A percentile compares a stretch with the other conserved stretches of the same genome.
These are phyloP conservation scores for Salinomyces thailandicus DNA, from an alignment of 2,329 filamentous ascomycete species.

Conservation along the genomic window DNA sequence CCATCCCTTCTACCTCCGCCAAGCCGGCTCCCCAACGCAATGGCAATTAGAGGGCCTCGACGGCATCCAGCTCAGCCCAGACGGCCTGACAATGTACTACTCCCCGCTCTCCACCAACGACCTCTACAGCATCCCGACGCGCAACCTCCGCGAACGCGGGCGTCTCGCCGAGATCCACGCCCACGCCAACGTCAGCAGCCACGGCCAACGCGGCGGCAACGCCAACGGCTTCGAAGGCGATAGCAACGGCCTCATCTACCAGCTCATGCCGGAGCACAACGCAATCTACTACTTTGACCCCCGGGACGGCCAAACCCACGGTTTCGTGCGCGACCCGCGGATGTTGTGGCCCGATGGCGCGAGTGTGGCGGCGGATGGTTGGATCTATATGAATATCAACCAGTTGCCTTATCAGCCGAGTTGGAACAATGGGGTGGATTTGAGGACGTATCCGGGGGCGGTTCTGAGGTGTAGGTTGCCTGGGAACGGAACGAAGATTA, in stretches of 20 bases:
- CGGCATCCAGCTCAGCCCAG: conserved; percentile 29
- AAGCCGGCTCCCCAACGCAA: conserved; percentile 16
- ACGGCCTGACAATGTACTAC: conserved; percentile 34
- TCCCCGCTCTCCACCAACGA: conserved; percentile 31
- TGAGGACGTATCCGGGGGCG: conserved; percentile 33
- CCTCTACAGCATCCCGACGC: conserved; percentile 25
- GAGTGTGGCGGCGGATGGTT: conserved; percentile 34
- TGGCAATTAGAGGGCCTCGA: conserved; percentile 25
- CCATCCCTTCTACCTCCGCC: conserved; percentile 21
- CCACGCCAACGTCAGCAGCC: conserved; percentile 36
- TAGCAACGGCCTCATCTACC: conserved; percentile 35
- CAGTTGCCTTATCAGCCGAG: conserved; percentile 36
- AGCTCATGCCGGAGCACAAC: conserved; percentile 38
- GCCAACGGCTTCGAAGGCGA: conserved; percentile 39
- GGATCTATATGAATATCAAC: conserved; percentile 41
- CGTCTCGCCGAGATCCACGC: conserved; percentile 31
- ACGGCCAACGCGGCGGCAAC: conserved; percentile 37
- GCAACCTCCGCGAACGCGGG: conserved; percentile 24
- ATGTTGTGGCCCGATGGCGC: conserved; percentile 37
- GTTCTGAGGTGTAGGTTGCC: conserved; percentile 36
- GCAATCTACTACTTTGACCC: conserved; percentile 37
- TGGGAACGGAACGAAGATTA: conserved; percentile 32
- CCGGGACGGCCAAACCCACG: conserved; percentile 26
- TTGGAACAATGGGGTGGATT: conserved; percentile 39
- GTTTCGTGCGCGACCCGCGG: conserved; percentile 33